A percentile compares a stretch with the other conserved stretches of the same genome.
phyloP scores from a whole-genome alignment of 75 land plant genomes.

The Pseudotsuga menziesii region DNA sequence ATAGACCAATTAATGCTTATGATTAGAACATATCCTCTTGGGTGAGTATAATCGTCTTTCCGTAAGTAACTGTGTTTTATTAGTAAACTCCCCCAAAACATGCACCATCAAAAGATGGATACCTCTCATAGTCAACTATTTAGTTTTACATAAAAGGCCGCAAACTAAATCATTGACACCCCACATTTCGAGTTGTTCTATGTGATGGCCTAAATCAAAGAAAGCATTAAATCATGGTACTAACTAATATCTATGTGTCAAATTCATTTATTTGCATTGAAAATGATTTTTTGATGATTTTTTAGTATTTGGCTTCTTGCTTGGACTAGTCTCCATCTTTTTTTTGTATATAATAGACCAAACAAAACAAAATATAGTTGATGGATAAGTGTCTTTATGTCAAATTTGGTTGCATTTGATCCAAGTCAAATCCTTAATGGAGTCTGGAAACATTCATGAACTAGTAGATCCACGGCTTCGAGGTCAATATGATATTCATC shows the following conservation, averaged over 20 bases:
- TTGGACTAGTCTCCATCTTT: neutral
- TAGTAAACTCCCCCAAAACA: no score
- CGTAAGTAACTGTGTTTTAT: neutral
- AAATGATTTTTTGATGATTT: neutral
- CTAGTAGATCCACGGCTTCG: conserved; percentile 63
- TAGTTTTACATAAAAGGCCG: neutral
- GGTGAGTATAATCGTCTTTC: conserved; percentile 31
- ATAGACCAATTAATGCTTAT: conserved; percentile 61
- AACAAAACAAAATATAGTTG: neutral
- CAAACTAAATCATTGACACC: neutral
- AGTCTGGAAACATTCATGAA: conserved; percentile 44
- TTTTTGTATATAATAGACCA: neutral
- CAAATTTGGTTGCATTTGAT: conserved; percentile 5
- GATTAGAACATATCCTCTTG: conserved; percentile 62
- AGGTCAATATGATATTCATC: conserved; percentile 46
- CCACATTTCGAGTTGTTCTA: neutral
- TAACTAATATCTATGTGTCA: neutral
- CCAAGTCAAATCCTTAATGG: conserved; percentile 80
- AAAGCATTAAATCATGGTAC: neutral
- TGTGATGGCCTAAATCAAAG: neutral
- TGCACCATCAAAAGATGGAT: neutral
- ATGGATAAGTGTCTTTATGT: neutral
- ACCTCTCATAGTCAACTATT: neutral
- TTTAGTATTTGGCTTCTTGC: neutral
- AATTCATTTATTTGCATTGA: neutral